phyloP scores from a whole-genome alignment of 192 early-diverging fungal genomes.

The Coemansia sp. region DNA sequence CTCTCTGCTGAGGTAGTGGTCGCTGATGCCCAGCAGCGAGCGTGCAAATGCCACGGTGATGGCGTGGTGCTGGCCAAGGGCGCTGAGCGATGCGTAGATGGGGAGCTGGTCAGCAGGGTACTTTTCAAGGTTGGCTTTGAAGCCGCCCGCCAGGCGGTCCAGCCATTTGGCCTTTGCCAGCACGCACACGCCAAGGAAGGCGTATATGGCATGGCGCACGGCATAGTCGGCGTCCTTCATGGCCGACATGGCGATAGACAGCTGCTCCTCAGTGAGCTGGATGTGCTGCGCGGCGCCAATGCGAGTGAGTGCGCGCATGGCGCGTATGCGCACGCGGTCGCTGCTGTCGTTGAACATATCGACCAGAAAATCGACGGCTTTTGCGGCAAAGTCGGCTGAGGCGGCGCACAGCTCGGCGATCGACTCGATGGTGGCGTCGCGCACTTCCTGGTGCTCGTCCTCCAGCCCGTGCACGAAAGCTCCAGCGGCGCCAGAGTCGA shows the following conservation, averaged over 20 bases:
- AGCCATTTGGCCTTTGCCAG: conserved; percentile 46
- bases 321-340: conserved; percentile 76
- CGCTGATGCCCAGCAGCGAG: conserved; percentile 62
- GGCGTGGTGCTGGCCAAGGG: conserved; percentile 64
- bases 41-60: conserved; percentile 53
- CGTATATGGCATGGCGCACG: conserved; percentile 72
- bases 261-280: conserved; percentile 68
- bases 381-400: conserved; percentile 66
- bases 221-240: conserved; percentile 70
- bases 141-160: conserved; percentile 55
- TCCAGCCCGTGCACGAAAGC: conserved; percentile 96
- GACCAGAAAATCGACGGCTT: conserved; percentile 80
- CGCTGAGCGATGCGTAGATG: conserved; percentile 65
- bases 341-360: conserved; percentile 99
- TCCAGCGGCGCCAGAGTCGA: conserved; percentile 84
- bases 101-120: conserved; percentile 70
- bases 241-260: conserved; percentile 68
- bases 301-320: conserved; percentile 70
- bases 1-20: conserved; percentile 69
- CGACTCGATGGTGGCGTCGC: conserved; percentile 83
- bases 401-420: conserved; percentile 73
- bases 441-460: conserved; percentile 89
- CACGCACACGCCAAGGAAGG: conserved; percentile 64
- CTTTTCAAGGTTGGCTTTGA: conserved; percentile 62
- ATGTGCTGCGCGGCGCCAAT: conserved; percentile 64